Conservation (phyloP, 805 yeast species). For the Yarrowia alimentaria region DNA sequence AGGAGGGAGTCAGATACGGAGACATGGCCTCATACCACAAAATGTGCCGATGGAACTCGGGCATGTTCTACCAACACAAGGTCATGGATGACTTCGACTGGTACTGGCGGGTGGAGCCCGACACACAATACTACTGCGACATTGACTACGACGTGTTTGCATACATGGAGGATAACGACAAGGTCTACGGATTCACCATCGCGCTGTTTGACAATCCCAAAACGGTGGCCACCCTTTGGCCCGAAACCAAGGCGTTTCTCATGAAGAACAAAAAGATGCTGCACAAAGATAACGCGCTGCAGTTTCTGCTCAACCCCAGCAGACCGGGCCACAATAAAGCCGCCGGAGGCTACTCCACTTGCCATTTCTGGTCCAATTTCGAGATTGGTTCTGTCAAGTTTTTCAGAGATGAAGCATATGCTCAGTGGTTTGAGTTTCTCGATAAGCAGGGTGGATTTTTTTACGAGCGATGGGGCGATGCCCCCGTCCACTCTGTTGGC, state of each 20-base stretch:
- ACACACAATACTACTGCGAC: conserved; percentile 84
- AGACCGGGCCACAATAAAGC: conserved; percentile 31
- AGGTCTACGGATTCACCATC: conserved; percentile 85
- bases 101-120: conserved; percentile 96
- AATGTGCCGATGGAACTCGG: conserved; percentile 95
- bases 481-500: conserved; percentile 64
- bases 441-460: conserved; percentile 78
- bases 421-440: conserved; percentile 61
- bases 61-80: conserved; percentile 80
- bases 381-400: conserved; percentile 75
- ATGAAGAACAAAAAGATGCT: conserved; percentile 56
- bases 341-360: conserved; percentile 66
- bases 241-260: conserved; percentile 63
- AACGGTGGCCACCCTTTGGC: conserved; percentile 86
- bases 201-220: conserved; percentile 75
- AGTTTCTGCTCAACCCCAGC: conserved; percentile 29
- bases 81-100: conserved; percentile 72
- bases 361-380: conserved; percentile 87
- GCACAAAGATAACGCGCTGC: conserved; percentile 54
- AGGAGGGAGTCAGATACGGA: conserved; percentile 59
- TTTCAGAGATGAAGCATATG: conserved; percentile 70
- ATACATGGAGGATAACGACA: conserved; percentile 69
- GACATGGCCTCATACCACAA: conserved; percentile 70
- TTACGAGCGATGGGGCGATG: conserved; percentile 96
- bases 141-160: conserved; percentile 70